Evolutionary conservation across 306 rosid species (phyloP).

Genomic region (Medicago lupulina): DNA sequence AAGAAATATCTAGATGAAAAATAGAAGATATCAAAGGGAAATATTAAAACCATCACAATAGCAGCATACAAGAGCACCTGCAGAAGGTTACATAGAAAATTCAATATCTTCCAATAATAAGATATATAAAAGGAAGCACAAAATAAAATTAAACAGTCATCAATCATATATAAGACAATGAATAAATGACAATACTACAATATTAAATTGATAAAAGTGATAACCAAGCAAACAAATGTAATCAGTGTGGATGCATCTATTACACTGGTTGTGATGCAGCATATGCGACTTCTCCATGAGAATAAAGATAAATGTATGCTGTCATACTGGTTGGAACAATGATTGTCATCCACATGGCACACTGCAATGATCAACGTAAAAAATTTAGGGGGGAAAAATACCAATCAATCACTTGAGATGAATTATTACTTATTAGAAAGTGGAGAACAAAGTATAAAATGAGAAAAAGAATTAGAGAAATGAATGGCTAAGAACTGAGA

Average conservation of each 20-base stretch:
- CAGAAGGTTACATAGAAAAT: conserved; percentile 49
- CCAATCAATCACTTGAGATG: conserved; percentile 30
- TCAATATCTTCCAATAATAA: conserved; percentile 42
- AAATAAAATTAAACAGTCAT: conserved; percentile 27
- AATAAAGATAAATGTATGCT: conserved; percentile 92
- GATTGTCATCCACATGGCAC: conserved; percentile 98
- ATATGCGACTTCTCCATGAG: conserved; percentile 93
- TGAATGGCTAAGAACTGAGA: conserved; percentile 1
- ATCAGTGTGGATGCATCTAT: conserved; percentile 86
- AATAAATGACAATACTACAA: conserved; percentile 3
- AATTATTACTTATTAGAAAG: conserved; percentile 16
- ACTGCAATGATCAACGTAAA: conserved; percentile 63
- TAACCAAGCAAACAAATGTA: conserved; percentile 31
- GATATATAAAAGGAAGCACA: conserved; percentile 38
- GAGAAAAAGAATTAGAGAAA: conserved; percentile 17
- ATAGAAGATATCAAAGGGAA: conserved; percentile 94
- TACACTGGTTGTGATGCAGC: conserved; percentile 99
- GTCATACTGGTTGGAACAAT: conserved; percentile 97
- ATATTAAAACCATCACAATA: conserved; percentile 76
- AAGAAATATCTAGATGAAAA: conserved; percentile 89
- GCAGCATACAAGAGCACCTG: conserved; percentile 96
- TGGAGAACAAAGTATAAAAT: background rate
- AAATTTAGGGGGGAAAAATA: background rate
- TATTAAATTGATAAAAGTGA: conserved; percentile 29
- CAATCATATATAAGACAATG: conserved; percentile 18